phyloP scores from a whole-genome alignment of 2,329 filamentous ascomycete genomes.

The Sclerotinia trifoliorum region DNA sequence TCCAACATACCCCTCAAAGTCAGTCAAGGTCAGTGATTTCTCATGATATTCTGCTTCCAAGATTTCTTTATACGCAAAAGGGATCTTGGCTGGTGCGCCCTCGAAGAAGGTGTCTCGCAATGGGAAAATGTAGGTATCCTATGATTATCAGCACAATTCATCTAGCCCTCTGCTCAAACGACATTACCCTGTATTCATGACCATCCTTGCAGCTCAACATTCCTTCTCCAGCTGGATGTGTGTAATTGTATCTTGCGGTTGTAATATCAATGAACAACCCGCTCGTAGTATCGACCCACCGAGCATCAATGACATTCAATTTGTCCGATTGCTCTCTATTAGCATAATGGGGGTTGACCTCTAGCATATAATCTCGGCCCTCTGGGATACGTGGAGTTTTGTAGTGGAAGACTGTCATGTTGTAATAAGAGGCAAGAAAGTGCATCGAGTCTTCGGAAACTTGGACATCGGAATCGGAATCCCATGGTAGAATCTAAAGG shows the following conservation, averaged over 20 bases:
- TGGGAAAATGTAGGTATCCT: conserved; percentile 64
- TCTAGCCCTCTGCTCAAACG: neutral
- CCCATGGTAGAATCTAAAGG: conserved; percentile 68
- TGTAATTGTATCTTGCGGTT: conserved; percentile 52
- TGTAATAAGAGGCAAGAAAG: conserved; percentile 52
- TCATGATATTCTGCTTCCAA: conserved; percentile 57
- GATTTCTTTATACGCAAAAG: conserved; percentile 59
- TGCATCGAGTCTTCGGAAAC: conserved; percentile 53
- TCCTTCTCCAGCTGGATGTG: conserved; percentile 45
- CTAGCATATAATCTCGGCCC: conserved; percentile 64
- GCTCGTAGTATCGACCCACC: conserved; percentile 75
- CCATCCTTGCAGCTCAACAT: conserved; percentile 53
- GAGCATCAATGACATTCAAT: conserved; percentile 77
- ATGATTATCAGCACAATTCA: conserved; percentile 21
- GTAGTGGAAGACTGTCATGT: conserved; percentile 42
- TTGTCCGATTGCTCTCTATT: conserved; percentile 63
- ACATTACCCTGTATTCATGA: conserved; percentile 48
- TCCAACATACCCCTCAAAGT: conserved; percentile 51
- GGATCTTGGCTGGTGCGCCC: conserved; percentile 63
- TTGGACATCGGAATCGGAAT: conserved; percentile 70
- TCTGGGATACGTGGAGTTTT: conserved; percentile 38
- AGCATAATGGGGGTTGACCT: conserved; percentile 71
- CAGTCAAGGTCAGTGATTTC: conserved; percentile 50
- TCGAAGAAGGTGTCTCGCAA: conserved; percentile 69
- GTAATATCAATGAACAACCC: conserved; percentile 85